Evolutionary conservation across 768 basidiomycete species (phyloP).

Genomic region (Cystofilobasidium bisporidii): DNA sequence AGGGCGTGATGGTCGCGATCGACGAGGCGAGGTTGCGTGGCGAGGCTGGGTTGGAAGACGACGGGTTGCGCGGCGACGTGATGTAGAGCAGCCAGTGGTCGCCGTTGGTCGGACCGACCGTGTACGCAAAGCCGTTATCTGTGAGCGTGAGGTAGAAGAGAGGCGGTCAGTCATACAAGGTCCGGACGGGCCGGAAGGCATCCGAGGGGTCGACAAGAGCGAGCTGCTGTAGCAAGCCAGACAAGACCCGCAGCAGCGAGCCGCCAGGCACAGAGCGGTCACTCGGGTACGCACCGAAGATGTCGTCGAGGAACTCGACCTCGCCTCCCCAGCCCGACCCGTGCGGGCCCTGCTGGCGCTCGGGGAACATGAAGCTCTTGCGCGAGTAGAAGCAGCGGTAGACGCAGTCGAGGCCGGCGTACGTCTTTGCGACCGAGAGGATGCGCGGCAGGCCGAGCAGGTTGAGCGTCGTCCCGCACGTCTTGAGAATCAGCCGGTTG

Average conservation of each 20-base stretch:
- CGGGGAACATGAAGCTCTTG: conserved; percentile 99
- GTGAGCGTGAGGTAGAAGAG: too few species aligned
- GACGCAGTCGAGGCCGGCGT: conserved; percentile 48
- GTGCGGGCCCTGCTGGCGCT: conserved; percentile 85
- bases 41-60: conserved; percentile 38
- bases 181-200: neutral
- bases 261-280: too few species aligned
- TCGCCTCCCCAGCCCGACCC: conserved; percentile 78
- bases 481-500: conserved; percentile 94
- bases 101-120: conserved; percentile 92
- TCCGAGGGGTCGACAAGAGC: neutral
- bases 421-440: conserved; percentile 67
- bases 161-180: too few species aligned
- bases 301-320: conserved; percentile 78
- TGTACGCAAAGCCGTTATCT: conserved; percentile 71
- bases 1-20: neutral
- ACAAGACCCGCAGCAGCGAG: too few species aligned
- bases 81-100: conserved; percentile 98
- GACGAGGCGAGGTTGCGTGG: conserved; percentile 1
- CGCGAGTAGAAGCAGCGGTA: conserved; percentile 95
- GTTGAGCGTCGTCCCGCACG: conserved; percentile 96
- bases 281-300: conserved; percentile 70
- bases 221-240: neutral
- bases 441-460: conserved; percentile 89
- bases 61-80: conserved; percentile 42